phyloP scores from a whole-genome alignment of 805 yeast species.

The Myxozyma sirexii region DNA sequence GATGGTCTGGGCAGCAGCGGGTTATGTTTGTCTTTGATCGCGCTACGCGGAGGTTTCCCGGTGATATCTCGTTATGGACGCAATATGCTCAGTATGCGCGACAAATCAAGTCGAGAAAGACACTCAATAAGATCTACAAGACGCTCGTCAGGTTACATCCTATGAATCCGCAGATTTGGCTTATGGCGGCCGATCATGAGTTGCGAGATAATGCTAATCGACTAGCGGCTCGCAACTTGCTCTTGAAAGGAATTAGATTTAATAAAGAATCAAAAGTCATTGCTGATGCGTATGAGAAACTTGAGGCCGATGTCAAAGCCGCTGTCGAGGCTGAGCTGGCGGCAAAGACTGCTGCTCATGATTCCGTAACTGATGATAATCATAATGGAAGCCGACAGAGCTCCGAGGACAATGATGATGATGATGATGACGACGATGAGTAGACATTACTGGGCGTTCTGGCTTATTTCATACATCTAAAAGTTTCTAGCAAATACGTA shows the following conservation, averaged over 20 bases:
- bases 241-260: constrained; percentile 83
- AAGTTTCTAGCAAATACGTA: not conserved
- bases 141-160: constrained; percentile 69
- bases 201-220: constrained; percentile 86
- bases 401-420: constrained; percentile 1
- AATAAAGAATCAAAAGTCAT: constrained; percentile 70
- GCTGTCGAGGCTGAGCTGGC: constrained; percentile 15
- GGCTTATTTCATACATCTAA: not conserved
- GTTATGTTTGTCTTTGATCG: constrained; percentile 81
- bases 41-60: constrained; percentile 78
- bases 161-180: constrained; percentile 87
- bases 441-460: not conserved
- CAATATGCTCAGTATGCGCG: constrained; percentile 62
- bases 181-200: constrained; percentile 92
- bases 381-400: too few relatives aligned
- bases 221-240: constrained; percentile 80
- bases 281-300: constrained; percentile 85
- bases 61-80: constrained; percentile 76
- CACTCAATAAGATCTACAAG: constrained; percentile 56
- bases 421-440: constrained; percentile 6
- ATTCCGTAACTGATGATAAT: too few relatives aligned
- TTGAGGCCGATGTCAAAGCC: constrained; percentile 51
- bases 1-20: constrained; percentile 84
- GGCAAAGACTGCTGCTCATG: too few relatives aligned
- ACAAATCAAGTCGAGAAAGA: constrained; percentile 39